phyloP scores from a whole-genome alignment of 148 eudicot species.

The Chenopodium berlandieri region DNA sequence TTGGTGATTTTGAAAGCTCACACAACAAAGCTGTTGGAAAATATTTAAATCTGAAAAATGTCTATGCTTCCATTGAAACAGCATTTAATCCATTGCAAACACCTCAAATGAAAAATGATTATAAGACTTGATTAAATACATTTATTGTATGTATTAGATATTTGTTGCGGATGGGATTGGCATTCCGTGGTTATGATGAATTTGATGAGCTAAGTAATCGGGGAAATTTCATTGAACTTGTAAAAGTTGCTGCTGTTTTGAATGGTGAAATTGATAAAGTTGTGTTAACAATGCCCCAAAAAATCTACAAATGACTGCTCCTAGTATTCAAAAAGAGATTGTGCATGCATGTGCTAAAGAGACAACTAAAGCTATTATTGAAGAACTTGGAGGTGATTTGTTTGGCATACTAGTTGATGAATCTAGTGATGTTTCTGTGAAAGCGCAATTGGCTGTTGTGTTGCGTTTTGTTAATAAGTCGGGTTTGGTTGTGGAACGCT shows the following conservation, averaged over 20 bases:
- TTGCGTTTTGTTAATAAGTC: no score
- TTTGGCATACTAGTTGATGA: conserved; percentile 22
- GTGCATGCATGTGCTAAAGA: conserved; percentile 1
- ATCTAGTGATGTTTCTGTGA: conserved; percentile 14
- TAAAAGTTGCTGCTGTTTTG: background rate
- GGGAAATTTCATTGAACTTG: conserved; percentile 15
- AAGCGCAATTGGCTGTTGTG: no score
- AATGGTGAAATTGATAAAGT: background rate
- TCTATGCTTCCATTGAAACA: background rate
- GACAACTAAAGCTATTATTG: conserved; percentile 11
- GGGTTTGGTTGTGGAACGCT: no score
- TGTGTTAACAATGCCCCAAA: conserved; percentile 15
- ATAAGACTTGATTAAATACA: background rate
- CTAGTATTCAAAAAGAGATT: conserved; percentile 20
- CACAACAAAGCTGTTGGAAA: conserved; percentile 7
- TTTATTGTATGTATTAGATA: background rate
- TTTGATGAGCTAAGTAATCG: background rate
- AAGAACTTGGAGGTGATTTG: background rate
- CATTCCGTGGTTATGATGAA: conserved; percentile 19
- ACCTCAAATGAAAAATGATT: background rate
- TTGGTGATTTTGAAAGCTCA: conserved; percentile 10
- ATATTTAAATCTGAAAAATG: background rate
- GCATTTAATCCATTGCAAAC: background rate
- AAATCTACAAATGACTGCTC: background rate
- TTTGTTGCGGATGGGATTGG: background rate